These are phyloP conservation scores for Clonostachys rhizophaga DNA, from an alignment of 2,329 filamentous ascomycete species.

Conservation along the genomic window DNA sequence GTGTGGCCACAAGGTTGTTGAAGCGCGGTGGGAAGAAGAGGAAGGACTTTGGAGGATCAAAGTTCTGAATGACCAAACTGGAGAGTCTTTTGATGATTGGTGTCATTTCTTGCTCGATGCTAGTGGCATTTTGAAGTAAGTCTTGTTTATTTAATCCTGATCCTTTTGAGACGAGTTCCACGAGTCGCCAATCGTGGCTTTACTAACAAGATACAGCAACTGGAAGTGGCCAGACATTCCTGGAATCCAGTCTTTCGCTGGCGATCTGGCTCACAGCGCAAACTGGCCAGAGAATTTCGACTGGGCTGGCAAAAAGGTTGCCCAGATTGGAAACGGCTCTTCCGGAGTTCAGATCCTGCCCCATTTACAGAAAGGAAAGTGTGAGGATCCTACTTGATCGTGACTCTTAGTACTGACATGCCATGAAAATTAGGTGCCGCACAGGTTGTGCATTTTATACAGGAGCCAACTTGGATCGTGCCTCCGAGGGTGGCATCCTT, in stretches of 20 bases:
- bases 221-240: conserved; percentile 39
- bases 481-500: conserved; percentile 25
- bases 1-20: conserved; percentile 31
- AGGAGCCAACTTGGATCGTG: conserved; percentile 35
- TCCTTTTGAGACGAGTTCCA: too few species aligned
- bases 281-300: conserved; percentile 24
- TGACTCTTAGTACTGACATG: too few species aligned
- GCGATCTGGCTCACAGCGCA: conserved; percentile 36
- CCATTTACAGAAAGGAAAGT: conserved; percentile 1
- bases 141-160: background rate
- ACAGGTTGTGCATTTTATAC: conserved; percentile 32
- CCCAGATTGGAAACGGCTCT: conserved; percentile 24
- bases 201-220: conserved; percentile 27
- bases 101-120: conserved; percentile 35
- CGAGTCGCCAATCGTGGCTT: background rate
- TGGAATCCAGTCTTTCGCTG: conserved; percentile 38
- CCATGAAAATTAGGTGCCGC: conserved; percentile 19
- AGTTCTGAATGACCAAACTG: conserved; percentile 18
- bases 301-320: conserved; percentile 14
- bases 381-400: background rate
- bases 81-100: conserved; percentile 1
- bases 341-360: conserved; percentile 23
- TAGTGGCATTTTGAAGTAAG: conserved; percentile 48
- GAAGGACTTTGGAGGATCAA: conserved; percentile 32
- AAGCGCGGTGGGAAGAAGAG: conserved; percentile 5